Evolutionary conservation across 2,329 filamentous ascomycete genomes (phyloP), one percentile per base, ranked within the genome.

Genomic region (Fusarium cyanostomum): DNA sequence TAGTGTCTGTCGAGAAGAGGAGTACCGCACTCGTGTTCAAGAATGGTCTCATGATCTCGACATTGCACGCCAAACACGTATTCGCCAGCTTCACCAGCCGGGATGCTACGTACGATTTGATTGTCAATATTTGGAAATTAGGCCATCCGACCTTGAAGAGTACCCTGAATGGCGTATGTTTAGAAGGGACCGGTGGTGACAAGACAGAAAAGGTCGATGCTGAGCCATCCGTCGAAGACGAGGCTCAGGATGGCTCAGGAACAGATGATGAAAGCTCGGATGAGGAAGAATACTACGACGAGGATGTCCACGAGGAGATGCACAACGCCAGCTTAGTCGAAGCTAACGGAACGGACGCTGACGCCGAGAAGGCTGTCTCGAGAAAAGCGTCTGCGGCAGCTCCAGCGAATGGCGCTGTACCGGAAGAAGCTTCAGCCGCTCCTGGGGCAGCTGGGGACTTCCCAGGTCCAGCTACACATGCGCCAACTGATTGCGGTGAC

Each of bases 121-220:
- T 99, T 73, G 91, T 99, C 66, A 96, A 96, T 58, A 98, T 99
- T 56, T 99, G 95, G 95, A 97, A 97, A 75, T 90, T 97, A 27
- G 95, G 92, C 13, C 95, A 99, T 74, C 94, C 95, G 2, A 92
- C 92, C 52, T 79, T 99, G 27, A 92, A 92, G 75, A 97, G 93
- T 73, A 96, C 92, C 5, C 81, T 97, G 4, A 97, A 97, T 63
- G 94, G 95, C 3, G 92, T 96, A 10, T 86, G 87, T 11, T 82
- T 97, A 4, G 91, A 94, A 64, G 89, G 92, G 61, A 89, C 87
- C 1, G 90, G 92, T 7, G 93, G 92, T 18, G 94, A 97, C 76
- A 96, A 95, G 79, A 97, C 92, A 0, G 94, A 96, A 71, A 95
- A 96, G 75, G 83, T 89, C 24, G 89, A 91, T 33, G 75, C 78